These are phyloP conservation scores for Luffa aegyptiaca DNA, from an alignment of 306 rosid genomes.

Conservation along the genomic window DNA sequence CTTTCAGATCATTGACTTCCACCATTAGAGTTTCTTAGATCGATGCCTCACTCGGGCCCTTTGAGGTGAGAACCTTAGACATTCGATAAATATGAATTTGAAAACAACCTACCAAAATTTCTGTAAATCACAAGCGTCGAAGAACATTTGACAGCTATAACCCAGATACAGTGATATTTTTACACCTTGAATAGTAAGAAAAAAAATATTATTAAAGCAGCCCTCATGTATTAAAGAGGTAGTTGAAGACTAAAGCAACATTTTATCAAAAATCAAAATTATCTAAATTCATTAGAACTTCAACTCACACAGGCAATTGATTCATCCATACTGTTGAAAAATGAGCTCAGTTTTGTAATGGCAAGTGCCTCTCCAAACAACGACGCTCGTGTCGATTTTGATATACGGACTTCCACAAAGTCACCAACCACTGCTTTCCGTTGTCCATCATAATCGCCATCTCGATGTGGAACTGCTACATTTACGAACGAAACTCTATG, in stretches of 20 bases:
- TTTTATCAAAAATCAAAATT: background rate
- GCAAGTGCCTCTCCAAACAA: constrained; percentile 75
- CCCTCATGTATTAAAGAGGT: background rate
- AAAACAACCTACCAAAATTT: background rate
- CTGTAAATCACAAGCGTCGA: background rate
- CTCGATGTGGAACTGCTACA: constrained; percentile 44
- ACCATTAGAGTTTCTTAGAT: too few relatives aligned
- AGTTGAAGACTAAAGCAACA: background rate
- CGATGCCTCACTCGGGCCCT: too few relatives aligned
- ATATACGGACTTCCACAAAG: constrained; percentile 73
- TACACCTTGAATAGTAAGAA: background rate
- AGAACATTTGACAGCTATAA: background rate
- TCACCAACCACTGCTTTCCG: constrained; percentile 73
- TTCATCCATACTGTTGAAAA: constrained; percentile 35
- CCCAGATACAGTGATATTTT: background rate
- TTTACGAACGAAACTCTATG: constrained; percentile 64
- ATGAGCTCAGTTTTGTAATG: constrained; percentile 57
- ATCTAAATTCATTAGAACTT: constrained; percentile 2
- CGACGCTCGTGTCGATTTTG: constrained; percentile 76
- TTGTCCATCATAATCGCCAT: constrained; percentile 27
- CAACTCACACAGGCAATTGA: constrained; percentile 42
- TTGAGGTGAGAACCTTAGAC: too few relatives aligned
- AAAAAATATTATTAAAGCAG: background rate
- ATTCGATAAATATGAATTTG: background rate
- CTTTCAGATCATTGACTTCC: too few relatives aligned